Percentiles rank a stretch among this genome's conserved stretches.
phyloP scores from a whole-genome alignment of 202 grass and related monocot species.

The Zoysia matrella region DNA sequence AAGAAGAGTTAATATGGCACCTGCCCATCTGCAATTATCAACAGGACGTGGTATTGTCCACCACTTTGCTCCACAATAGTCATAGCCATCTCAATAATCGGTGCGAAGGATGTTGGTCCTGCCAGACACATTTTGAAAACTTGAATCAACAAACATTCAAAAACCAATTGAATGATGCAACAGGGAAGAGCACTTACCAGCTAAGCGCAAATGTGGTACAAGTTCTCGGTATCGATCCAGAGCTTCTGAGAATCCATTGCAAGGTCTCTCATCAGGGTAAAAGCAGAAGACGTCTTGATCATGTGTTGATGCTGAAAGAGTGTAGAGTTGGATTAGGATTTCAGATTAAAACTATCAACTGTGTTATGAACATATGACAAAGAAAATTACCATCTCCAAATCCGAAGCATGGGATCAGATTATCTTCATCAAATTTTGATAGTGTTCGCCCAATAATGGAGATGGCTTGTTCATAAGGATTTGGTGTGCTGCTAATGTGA shows the following conservation, averaged over 20 bases:
- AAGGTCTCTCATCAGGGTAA: too few species aligned
- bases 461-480: too few species aligned
- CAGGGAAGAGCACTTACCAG: slow-evolving; percentile 57
- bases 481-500: too few species aligned
- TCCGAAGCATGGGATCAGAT: too few species aligned
- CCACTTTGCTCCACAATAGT: slow-evolving; percentile 92
- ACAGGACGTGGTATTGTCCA: too few species aligned
- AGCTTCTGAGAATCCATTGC: too few species aligned
- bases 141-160: not conserved
- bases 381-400: slow-evolving; percentile 83
- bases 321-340: slow-evolving; percentile 22
- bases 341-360: slow-evolving; percentile 6
- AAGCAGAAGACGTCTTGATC: too few species aligned
- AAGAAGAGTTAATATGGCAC: slow-evolving; percentile 48
- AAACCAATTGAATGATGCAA: slow-evolving; percentile 21
- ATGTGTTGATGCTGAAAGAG: slow-evolving; percentile 68
- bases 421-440: too few species aligned
- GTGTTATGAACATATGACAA: not conserved
- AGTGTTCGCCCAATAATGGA: too few species aligned
- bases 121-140: slow-evolving; percentile 24
- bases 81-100: slow-evolving; percentile 98
- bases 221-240: too few species aligned
- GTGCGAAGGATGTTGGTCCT: slow-evolving; percentile 98
- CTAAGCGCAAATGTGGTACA: too few species aligned
- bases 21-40: too few species aligned